Evolutionary conservation across 768 basidiomycete genomes (phyloP), one percentile per base, ranked within the genome.

Genomic region (Tricholoma flavovirens): DNA sequence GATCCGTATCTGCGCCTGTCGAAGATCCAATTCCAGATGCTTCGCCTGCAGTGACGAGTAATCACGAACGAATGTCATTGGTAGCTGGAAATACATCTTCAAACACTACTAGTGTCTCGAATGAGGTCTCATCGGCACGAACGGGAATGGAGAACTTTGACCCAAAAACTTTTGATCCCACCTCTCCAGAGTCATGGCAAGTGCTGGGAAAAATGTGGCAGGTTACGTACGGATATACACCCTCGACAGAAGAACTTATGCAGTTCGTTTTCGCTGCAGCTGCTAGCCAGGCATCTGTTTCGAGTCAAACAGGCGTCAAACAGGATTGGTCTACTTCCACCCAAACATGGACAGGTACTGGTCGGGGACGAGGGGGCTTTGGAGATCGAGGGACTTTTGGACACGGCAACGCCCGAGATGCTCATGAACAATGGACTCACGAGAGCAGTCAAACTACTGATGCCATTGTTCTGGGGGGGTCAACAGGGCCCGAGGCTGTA

Each of bases 201-300:
- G 79, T 81, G 55, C 80, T 94, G 57, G 87, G 87, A 67, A 83
- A 82, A 66, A 83, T 89, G 76, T 93, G 88, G 88, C 71, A 78
- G 66, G 75, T 77, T 55, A 85, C 87, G 52, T 71, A 87, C 69
- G 87, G 88, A 40, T 77, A 80, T 63, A 49, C 75, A 61, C 90
- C 90, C 26, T 79, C 87, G 55, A 84, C 86, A 63, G 85, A 90
- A 63, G 79, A 91, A 64, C 79, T 92, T 61, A 84, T 90, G 84
- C 79, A 83, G 69, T 88, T 86, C 66, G 77, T 88, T 59, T 77
- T 87, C 76, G 56, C 77, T 19, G 63, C 68, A 38, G 66, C 64
- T 17, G 46, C 46, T 29, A 26, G 46, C 46, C 64, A 66, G 66
- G 64, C 65, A 51, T 59, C 62, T 35, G 56, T 64, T 42, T 64